Evolutionary conservation across 2,329 filamentous ascomycete genomes (phyloP).

Genomic region (Penicillium griseofulvum): DNA sequence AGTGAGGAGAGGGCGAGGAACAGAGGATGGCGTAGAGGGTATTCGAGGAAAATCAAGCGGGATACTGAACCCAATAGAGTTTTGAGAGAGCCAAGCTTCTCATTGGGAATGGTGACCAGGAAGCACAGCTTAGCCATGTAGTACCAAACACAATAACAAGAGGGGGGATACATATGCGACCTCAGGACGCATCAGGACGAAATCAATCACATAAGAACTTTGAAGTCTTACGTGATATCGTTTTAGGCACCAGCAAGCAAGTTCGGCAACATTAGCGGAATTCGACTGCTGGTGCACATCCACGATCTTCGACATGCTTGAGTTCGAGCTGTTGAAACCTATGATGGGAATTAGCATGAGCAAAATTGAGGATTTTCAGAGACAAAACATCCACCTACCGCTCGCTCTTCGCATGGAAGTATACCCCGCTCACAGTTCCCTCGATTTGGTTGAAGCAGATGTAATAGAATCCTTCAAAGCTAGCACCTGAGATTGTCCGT

Average conservation of each 20-base stretch:
- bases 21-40: neutral
- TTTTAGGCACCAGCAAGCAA: constrained; percentile 16
- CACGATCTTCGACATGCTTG: constrained; percentile 79
- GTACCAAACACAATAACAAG: neutral
- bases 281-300: constrained; percentile 82
- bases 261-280: constrained; percentile 62
- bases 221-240: neutral
- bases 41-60: neutral
- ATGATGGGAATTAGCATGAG: constrained; percentile 14
- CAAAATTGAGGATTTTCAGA: neutral
- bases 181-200: neutral
- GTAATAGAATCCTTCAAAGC: constrained; percentile 98
- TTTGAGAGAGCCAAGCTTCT: neutral
- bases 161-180: neutral
- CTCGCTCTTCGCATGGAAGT: constrained; percentile 97
- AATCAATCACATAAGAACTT: neutral
- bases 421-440: constrained; percentile 86
- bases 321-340: constrained; percentile 93
- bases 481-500: constrained; percentile 85
- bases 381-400: constrained; percentile 63
- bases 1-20: neutral
- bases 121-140: constrained; percentile 9
- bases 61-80: neutral
- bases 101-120: constrained; percentile 1
- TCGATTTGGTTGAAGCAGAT: constrained; percentile 95